Base-by-base conservation (phyloP, 1,139 yeast species). In the Ogataea hybrid region DNA sequence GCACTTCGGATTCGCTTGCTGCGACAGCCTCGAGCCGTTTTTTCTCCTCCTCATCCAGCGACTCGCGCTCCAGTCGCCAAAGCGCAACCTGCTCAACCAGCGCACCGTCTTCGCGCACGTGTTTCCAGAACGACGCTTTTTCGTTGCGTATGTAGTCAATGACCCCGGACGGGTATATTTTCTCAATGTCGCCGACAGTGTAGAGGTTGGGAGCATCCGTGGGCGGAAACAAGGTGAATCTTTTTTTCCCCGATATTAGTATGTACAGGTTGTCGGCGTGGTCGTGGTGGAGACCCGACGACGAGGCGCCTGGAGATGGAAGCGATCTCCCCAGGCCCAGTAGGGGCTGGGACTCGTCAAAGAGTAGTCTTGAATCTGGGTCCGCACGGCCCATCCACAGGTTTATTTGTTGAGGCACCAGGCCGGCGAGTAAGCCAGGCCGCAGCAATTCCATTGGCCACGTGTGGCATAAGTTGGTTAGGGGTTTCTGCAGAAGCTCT, bases 241-340 rank as follows among this genome's bases (percentile, higher is more conserved):
- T 58, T 54, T 84, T 84, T n/a, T 58, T 56, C 0, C 90, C 92
- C 22, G 71, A 64, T 1, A 79, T 57, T 2, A 84, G 71, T 2
- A 83, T 65, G 57, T 84, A 84, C 30, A 83, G 63, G 54, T 84
- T 84, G 56, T 83, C 89, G 1, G 90, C 85, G 60, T 83, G 89
- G 57, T 84, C 92, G 57, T 84, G 92, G 53, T 84, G 92, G n/a
- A 84, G 63, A 0, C 92, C 92, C 0, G 89, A 80, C 0, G 88
- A 81, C 0, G 80, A 68, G 5, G 55, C 51, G 1, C 84, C 84
- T 1, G 61, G 61, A 1, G 74, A 72, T 1, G 84, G 80, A 2
- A 80, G 59, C 17, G 64, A 64, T 49, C 75, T 73, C 0, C 84
- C 85, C 2, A 79, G 52, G 0, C 77, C 77, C 15, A 64, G 58